phyloP scores from a whole-genome alignment of 345 rosid genomes.

The Citrus inodora region DNA sequence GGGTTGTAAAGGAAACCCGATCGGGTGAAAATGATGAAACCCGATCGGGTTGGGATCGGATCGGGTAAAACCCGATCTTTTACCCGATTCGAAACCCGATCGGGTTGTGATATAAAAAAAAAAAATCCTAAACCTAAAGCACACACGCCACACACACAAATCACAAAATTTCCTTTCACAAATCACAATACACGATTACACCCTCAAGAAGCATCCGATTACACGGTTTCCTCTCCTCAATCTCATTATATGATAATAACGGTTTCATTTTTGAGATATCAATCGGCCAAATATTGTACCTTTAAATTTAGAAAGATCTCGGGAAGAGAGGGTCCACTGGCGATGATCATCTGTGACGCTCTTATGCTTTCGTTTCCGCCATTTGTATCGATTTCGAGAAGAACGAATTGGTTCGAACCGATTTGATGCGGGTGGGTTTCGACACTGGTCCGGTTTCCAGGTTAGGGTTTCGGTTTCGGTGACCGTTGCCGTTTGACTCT shows the following conservation, averaged over 20 bases:
- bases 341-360: slow-evolving; percentile 19
- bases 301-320: slow-evolving; percentile 27
- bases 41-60: too few species aligned
- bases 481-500: neutral
- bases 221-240: too few species aligned
- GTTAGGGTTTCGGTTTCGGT: neutral
- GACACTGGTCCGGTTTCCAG: neutral
- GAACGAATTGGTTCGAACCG: neutral
- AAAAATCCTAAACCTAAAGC: too few species aligned
- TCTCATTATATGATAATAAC: neutral
- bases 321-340: slow-evolving; percentile 35
- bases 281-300: slow-evolving; percentile 13
- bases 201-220: too few species aligned
- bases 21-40: too few species aligned
- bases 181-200: too few species aligned
- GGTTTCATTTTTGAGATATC: neutral
- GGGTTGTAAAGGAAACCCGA: too few species aligned
- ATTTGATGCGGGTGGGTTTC: neutral
- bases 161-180: too few species aligned
- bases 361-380: slow-evolving; percentile 6
- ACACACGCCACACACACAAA: too few species aligned
- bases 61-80: too few species aligned
- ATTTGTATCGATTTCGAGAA: neutral
- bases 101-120: too few species aligned
- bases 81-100: too few species aligned